Percentiles rank a stretch among this genome's conserved stretches.
Conservation (phyloP, 495 filamentous ascomycete genomes). For the Aspergillus ostianus region DNA sequence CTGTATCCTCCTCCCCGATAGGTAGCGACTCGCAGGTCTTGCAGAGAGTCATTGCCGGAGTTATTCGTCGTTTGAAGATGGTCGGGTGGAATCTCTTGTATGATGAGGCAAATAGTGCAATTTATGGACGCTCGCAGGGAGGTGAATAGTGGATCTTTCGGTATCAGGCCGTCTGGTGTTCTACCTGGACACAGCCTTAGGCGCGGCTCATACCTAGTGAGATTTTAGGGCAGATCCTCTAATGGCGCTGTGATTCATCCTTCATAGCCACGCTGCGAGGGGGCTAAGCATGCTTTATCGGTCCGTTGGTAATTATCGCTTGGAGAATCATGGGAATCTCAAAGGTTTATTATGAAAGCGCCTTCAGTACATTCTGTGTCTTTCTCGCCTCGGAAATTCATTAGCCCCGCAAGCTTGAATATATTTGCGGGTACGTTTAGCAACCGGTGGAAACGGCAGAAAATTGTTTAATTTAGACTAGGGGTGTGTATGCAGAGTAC, state of each 20-base stretch:
- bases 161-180: background rate
- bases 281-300: background rate
- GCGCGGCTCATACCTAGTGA: background rate
- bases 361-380: no score
- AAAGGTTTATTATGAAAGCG: no score
- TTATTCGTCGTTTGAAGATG: background rate
- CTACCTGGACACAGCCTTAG: background rate
- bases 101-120: background rate
- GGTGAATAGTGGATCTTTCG: background rate
- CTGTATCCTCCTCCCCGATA: background rate
- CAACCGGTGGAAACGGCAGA: no score
- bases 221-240: background rate
- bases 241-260: background rate
- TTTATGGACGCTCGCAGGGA: background rate
- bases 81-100: background rate
- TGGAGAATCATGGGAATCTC: background rate
- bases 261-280: background rate
- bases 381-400: no score
- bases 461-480: no score
- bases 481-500: no score
- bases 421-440: no score
- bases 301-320: background rate
- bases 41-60: background rate
- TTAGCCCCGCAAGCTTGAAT: no score
- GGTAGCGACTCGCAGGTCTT: background rate